These are phyloP conservation scores for Eremomyces bilateralis DNA, from an alignment of 495 filamentous ascomycete species.

Conservation along the genomic window DNA sequence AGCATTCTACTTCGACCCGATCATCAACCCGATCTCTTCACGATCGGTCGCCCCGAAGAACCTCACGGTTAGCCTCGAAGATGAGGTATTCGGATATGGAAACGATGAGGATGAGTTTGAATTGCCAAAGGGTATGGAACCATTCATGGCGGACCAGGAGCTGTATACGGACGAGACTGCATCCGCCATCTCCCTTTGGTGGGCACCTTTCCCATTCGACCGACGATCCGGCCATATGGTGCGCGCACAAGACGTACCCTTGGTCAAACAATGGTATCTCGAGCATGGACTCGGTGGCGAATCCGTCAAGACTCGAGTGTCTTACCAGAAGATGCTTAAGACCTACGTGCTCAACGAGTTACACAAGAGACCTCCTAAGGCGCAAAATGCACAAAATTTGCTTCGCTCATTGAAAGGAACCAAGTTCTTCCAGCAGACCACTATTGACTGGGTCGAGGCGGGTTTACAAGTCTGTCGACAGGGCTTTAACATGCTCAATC, in stretches of 20 bases:
- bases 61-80: constrained; percentile 76
- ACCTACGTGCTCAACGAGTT: constrained; percentile 91
- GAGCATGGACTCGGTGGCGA: constrained; percentile 86
- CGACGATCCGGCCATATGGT: constrained; percentile 95
- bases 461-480: constrained; percentile 96
- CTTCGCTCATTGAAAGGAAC: constrained; percentile 78
- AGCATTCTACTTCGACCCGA: constrained; percentile 92
- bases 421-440: constrained; percentile 99
- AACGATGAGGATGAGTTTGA: constrained; percentile 64
- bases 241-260: constrained; percentile 83
- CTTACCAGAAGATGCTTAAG: constrained; percentile 96
- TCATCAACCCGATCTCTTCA: constrained; percentile 94
- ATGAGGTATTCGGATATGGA: constrained; percentile 75
- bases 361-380: constrained; percentile 85
- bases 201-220: constrained; percentile 95
- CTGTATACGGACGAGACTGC: constrained; percentile 79
- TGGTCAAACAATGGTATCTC: constrained; percentile 97
- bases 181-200: constrained; percentile 87
- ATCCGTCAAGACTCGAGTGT: constrained; percentile 95
- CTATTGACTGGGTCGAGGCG: constrained; percentile 98
- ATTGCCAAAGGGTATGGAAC: constrained; percentile 57
- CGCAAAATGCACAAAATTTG: constrained; percentile 83
- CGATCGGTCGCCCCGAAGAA: constrained; percentile 91
- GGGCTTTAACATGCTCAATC: constrained; percentile 98
- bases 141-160: constrained; percentile 79